Evolutionary conservation across 1,139 yeast genomes (phyloP).

Genomic region (Diutina scorzettiae): DNA sequence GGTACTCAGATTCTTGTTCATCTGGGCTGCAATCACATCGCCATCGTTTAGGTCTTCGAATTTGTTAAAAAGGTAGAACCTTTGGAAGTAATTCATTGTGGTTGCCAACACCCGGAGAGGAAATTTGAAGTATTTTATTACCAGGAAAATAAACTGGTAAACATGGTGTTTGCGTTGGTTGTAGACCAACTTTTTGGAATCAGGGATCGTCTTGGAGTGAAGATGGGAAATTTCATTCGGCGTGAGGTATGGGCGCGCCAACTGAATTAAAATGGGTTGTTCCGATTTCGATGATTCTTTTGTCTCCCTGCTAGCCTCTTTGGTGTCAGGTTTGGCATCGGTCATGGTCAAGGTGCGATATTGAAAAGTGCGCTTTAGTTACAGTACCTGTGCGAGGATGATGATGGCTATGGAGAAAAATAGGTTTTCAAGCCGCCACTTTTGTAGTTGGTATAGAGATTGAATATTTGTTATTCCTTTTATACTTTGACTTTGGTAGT

Average conservation of each 20-base stretch:
- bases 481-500: no score
- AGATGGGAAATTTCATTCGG: conserved; percentile 41
- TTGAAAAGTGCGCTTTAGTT: no score
- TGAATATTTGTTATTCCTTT: no score
- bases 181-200: conserved; percentile 32
- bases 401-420: no score
- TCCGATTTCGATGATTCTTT: not conserved
- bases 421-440: no score
- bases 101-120: conserved; percentile 59
- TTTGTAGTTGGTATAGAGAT: no score
- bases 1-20: conserved; percentile 1
- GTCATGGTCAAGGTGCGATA: no score
- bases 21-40: not conserved
- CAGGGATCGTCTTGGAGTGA: conserved; percentile 42
- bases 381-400: no score
- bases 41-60: conserved; percentile 27
- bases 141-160: conserved; percentile 40
- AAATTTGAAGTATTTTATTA: conserved; percentile 42
- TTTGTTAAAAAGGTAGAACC: conserved; percentile 53
- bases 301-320: not conserved
- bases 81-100: conserved; percentile 60
- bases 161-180: conserved; percentile 42
- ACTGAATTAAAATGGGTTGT: conserved; percentile 17
- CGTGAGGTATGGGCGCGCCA: conserved; percentile 57
- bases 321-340: not conserved